Conservation (phyloP, 176 grass and related monocot genomes). For the Musa acuminata region DNA sequence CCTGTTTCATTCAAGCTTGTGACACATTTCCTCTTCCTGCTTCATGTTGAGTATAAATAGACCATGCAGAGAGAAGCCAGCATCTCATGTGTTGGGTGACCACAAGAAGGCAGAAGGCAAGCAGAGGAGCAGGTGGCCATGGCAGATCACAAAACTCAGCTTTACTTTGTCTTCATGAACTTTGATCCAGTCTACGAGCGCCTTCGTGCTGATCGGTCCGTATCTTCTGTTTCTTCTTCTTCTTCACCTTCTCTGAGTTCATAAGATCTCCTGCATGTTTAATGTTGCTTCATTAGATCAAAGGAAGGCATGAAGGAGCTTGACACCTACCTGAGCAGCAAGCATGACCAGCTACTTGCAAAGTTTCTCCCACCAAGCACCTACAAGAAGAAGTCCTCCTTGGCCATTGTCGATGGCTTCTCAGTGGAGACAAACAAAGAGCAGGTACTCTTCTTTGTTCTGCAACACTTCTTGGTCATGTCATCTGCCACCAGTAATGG, state of each 20-base stretch:
- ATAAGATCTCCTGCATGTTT: background rate
- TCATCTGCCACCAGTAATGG: background rate
- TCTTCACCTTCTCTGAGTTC: constrained; percentile 6
- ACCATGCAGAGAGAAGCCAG: background rate
- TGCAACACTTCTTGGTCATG: background rate
- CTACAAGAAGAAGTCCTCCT: constrained; percentile 72
- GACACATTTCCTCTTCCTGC: background rate
- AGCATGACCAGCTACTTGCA: constrained; percentile 74
- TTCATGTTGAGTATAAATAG: constrained; percentile 7
- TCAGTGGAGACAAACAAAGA: constrained; percentile 67
- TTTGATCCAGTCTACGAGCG: constrained; percentile 82
- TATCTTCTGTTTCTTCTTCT: background rate
- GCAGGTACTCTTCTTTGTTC: constrained; percentile 31
- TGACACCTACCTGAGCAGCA: constrained; percentile 73
- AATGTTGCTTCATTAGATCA: constrained; percentile 29
- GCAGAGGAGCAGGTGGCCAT: constrained; percentile 24
- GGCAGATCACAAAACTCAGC: constrained; percentile 59
- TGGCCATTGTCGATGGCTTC: constrained; percentile 94
- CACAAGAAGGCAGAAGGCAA: constrained; percentile 2
- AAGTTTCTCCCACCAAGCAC: constrained; percentile 51
- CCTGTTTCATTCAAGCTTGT: background rate
- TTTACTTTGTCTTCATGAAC: constrained; percentile 99
- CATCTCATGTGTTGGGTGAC: background rate
- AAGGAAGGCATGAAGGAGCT: constrained; percentile 64
- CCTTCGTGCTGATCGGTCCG: constrained; percentile 58